Base-by-base conservation (phyloP, 2,329 filamentous ascomycete species). In the Fusarium acutatum region DNA sequence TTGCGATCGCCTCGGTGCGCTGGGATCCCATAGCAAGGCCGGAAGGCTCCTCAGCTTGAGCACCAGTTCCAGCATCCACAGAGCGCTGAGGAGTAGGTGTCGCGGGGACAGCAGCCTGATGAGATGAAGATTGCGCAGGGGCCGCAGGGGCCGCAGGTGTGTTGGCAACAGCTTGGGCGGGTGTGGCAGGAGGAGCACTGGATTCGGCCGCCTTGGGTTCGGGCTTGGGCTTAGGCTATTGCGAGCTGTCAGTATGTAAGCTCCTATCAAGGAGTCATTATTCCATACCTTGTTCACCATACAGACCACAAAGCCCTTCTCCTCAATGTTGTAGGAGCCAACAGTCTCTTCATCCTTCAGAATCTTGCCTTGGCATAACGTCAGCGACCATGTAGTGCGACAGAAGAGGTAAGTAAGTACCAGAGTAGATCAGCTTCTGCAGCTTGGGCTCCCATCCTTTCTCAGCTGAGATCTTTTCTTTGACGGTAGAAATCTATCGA, bases 221-320 rank as follows among this genome's bases (percentile, higher is more conserved):
- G 50, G 91, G 84, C 87, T 97, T 98, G 91, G 96, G 78, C 79
- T 84, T 85, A 69, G 83, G 83, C 84, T 86, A 64, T 67, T 26
- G 59, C 22, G 30, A 68, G 30, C 24, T 47, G 63, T 64, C 44
- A 67, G 71, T 78, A 53, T 71, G 72, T 44, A 41, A 38, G 24
- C 14, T 46, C 15, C 14, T 35, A 28, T 38, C 41, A n/a, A 35
- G 17, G 18, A 46, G 24, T 44, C 13, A 24, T 24, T 34, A 38
- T 64, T 61, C 72, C 83, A 72, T 86, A 97, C 95, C 93, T 98
- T 98, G 82, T 94, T 94, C 79, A 97, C 92, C 91, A 99, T 97
- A 86, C 96, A 99, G 69, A 99, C 96, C 79, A 99, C 95, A 83
- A 98, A 99, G 41, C 96, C 96, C 88, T 98, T 99, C 89, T 98